A percentile compares a stretch with the other conserved stretches of the same genome.
phyloP scores from a whole-genome alignment of 495 filamentous ascomycete species.

The Clohesyomyces aquaticus region DNA sequence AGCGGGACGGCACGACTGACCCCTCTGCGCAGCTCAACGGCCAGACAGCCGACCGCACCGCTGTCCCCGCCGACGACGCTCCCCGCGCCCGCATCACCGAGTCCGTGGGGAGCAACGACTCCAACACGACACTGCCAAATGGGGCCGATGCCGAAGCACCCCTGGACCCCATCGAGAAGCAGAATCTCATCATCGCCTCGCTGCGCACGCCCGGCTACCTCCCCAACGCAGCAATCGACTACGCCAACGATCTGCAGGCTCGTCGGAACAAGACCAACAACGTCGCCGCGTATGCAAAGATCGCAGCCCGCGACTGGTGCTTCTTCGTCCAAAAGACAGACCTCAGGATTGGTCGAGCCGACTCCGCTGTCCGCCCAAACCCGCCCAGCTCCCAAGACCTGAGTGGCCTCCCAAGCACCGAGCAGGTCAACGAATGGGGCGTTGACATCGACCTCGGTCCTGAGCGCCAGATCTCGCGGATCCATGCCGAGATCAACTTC shows the following conservation, averaged over 20 bases:
- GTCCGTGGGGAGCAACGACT: conserved; percentile 38
- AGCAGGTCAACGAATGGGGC: conserved; percentile 53
- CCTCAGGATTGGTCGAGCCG: conserved; percentile 71
- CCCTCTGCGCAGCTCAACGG: conserved; percentile 35
- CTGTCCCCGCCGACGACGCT: conserved; percentile 17
- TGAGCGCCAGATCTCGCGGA: conserved; percentile 85
- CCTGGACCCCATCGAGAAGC: conserved; percentile 29
- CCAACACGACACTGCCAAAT: conserved; percentile 35
- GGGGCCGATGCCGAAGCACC: conserved; percentile 30
- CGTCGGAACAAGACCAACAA: conserved; percentile 42
- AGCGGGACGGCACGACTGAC: background rate
- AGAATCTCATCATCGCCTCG: conserved; percentile 35
- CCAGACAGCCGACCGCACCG: conserved; percentile 25
- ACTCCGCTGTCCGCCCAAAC: conserved; percentile 20
- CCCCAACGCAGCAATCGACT: conserved; percentile 36
- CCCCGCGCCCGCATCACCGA: conserved; percentile 36
- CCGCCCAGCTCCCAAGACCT: conserved; percentile 22
- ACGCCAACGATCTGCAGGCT: conserved; percentile 38
- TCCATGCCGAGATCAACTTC: conserved; percentile 85
- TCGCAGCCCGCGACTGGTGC: conserved; percentile 90
- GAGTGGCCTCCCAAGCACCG: conserved; percentile 31
- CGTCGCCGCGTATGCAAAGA: conserved; percentile 79
- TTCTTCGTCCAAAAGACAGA: conserved; percentile 83
- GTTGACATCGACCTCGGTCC: conserved; percentile 94
- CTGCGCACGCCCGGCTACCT: conserved; percentile 27